Evolutionary conservation across 2,329 filamentous ascomycete genomes (phyloP), one percentile per base, ranked within the genome.

Genomic region (Colletotrichum trifolii): DNA sequence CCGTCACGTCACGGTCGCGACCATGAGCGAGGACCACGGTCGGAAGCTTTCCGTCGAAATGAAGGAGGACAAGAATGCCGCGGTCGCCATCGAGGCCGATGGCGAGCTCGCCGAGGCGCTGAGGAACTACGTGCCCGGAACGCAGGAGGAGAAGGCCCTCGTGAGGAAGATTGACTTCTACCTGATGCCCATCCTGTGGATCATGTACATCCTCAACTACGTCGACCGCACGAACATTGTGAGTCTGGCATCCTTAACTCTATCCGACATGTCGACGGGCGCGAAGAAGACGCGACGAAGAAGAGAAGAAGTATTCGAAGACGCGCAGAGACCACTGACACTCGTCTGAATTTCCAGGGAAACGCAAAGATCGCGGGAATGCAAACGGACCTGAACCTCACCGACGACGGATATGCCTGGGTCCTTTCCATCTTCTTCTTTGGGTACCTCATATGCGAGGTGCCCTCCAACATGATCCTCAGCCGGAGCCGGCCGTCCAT

Each of bases 341-440:
- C 13, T n/a, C 8, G 5, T 12, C 35, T 6, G 13, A 34, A 49
- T 35, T 8, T 3, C 11, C 25, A 71, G 69, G 83, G 82, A 38
- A 85, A 85, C 60, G 83, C 83, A 17, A 84, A 81, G 70, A 78
- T 83, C 52, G 82, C 82, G 4, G 82, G 82, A 11, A 85, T 85
- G 82, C 74, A 75, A 6, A 71, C 75, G 15, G 82, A 85, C 60
- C 74, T 85, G 15, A 62, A 72, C 0, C 78, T 85, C 53, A 75
- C 73, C n/a, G 82, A 82, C 4, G 76, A 77, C 63, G 73, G 86
- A 69, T 87, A 87, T 70, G 81, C 79, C 1, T 78, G 83, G 65
- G 74, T 80, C 3, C 71, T 87, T 15, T 79, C 85, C 2, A 81
- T 87, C 6, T 87, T 87, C 75, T 86, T 86, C 69, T 77, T 83